Percentiles rank a stretch among this genome's conserved stretches.
Conservation (phyloP, 2,329 filamentous ascomycete genomes). For the Xylaria sp. region DNA sequence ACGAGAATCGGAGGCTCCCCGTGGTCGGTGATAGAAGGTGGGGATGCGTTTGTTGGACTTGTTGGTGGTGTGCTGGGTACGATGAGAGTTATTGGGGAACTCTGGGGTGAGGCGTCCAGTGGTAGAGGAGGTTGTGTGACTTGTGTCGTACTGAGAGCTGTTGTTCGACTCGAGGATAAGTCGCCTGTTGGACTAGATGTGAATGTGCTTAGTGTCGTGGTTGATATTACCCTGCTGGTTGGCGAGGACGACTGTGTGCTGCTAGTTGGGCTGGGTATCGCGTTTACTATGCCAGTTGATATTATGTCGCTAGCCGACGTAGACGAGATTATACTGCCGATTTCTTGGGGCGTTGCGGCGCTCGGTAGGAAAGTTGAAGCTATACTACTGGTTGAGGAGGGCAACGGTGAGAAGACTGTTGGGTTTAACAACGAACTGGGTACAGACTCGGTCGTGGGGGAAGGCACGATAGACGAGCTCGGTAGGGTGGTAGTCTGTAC, state of each 20-base stretch:
- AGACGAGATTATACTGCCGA: background rate
- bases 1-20: conserved; percentile 27
- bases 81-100: background rate
- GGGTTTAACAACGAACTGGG: background rate
- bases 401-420: background rate
- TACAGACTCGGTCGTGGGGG: background rate
- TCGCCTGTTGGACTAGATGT: background rate
- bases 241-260: background rate
- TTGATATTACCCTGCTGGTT: background rate
- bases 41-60: conserved; percentile 3
- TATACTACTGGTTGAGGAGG: background rate
- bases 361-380: background rate
- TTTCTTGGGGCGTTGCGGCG: background rate
- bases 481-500: background rate
- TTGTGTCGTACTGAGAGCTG: background rate
- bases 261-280: background rate
- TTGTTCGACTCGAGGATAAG: background rate
- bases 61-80: background rate
- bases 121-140: background rate
- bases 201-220: background rate
- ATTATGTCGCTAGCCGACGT: background rate
- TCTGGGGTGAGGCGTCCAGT: background rate
- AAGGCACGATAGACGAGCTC: background rate
- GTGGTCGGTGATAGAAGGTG: background rate
- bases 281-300: background rate